These are phyloP conservation scores for Myxozyma udenii DNA, from an alignment of 805 yeast species.

Conservation along the genomic window DNA sequence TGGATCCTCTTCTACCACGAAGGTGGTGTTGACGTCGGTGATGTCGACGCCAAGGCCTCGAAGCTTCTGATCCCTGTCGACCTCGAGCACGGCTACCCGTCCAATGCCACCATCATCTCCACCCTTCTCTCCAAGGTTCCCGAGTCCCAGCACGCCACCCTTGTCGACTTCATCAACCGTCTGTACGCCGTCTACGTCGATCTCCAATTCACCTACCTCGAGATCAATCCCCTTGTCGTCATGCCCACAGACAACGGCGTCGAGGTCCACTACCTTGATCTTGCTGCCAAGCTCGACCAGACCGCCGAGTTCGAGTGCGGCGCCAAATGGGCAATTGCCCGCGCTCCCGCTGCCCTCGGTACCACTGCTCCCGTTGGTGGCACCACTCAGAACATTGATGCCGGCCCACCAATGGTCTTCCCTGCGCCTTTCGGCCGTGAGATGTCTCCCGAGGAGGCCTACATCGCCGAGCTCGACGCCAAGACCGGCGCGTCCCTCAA, in stretches of 20 bases:
- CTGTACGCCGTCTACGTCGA: conserved; percentile 49
- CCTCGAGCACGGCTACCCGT: conserved; percentile 42
- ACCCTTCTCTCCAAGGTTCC: conserved; percentile 43
- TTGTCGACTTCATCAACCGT: conserved; percentile 47
- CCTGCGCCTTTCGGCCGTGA: conserved; percentile 51
- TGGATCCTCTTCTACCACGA: conserved; percentile 49
- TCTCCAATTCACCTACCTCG: conserved; percentile 47
- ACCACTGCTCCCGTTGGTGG: conserved; percentile 29
- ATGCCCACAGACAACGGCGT: conserved; percentile 42
- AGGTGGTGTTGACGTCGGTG: conserved; percentile 51
- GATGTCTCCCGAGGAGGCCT: conserved; percentile 45
- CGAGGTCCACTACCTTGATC: conserved; percentile 47
- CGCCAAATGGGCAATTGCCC: conserved; percentile 49
- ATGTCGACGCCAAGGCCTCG: conserved; percentile 47
- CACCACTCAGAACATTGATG: conserved; percentile 40
- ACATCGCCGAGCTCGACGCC: conserved; percentile 48
- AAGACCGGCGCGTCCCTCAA: conserved; percentile 50
- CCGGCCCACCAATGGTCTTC: conserved; percentile 50
- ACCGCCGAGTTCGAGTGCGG: conserved; percentile 51
- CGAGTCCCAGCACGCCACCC: conserved; percentile 41
- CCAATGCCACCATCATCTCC: conserved; percentile 39
- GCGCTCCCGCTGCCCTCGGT: conserved; percentile 45
- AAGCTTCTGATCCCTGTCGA: conserved; percentile 46
- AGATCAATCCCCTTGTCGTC: conserved; percentile 48
- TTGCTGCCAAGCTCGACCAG: conserved; percentile 49